These are phyloP conservation scores for Saccharomycopsis guyanensis DNA, from an alignment of 805 yeast species.

Conservation along the genomic window DNA sequence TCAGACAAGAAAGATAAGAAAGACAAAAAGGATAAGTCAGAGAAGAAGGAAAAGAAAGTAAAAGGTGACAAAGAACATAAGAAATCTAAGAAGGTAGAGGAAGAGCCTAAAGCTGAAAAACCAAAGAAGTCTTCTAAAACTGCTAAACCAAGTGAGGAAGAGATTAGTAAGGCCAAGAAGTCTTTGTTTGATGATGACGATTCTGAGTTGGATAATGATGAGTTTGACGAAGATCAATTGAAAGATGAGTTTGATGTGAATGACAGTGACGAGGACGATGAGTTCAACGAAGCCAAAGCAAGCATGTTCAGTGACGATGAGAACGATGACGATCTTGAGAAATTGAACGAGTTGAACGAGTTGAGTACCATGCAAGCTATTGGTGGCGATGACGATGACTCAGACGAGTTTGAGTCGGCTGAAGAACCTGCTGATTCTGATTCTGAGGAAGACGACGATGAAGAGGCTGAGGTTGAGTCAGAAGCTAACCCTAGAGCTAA, in stretches of 20 bases:
- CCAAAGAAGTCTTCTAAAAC: conserved; percentile 30
- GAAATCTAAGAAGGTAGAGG: conserved; percentile 5
- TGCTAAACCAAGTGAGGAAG: conserved; percentile 64
- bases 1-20: conserved; percentile 1
- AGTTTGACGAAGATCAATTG: conserved; percentile 54
- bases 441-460: conserved; percentile 23
- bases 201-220: conserved; percentile 31
- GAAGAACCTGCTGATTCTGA: conserved; percentile 28
- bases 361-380: conserved; percentile 17
- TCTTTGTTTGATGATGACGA: conserved; percentile 57
- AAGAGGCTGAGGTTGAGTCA: conserved; percentile 21
- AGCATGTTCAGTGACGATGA: conserved; percentile 21
- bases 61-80: conserved; percentile 21
- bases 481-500: conserved; percentile 53
- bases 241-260: conserved; percentile 33
- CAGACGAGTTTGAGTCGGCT: conserved; percentile 12
- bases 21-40: neutral
- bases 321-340: conserved; percentile 21
- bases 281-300: conserved; percentile 8
- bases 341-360: conserved; percentile 22
- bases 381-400: conserved; percentile 30
- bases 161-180: conserved; percentile 61
- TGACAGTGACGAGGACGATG: conserved; percentile 20
- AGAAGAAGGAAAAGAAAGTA: no score
- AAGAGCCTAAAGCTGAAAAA: conserved; percentile 31